Evolutionary conservation across 345 rosid species (phyloP), one percentile per base, ranked within the genome.

Genomic region (Abelmoschus esculentus): DNA sequence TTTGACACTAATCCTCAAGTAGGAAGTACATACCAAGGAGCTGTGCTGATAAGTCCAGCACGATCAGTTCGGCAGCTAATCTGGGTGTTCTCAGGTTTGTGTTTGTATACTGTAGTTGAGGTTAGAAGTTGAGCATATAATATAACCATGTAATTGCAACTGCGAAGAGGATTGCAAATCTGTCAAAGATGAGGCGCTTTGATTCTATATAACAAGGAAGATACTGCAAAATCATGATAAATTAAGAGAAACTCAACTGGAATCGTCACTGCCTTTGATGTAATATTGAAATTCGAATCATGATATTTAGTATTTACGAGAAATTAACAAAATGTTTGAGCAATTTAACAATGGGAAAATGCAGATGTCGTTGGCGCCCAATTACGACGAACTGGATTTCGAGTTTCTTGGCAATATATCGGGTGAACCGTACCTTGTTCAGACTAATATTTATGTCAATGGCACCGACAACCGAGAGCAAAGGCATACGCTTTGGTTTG

Each of bases 21-120:
- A 19, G 2, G 4, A 50, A 50, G n/a, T 50, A 50, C 55, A n/a
- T 50, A 87, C 91, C 91, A 86, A 46, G 95, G 86, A 75, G 95
- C 74, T 31, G 79, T 68, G 28, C 79, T 62, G 11, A 89, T 57
- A 15, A 89, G 84, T 69, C 91, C 95, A 75, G 86, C 72, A 47
- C 85, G 86, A 65, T 89, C 91, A 3, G 93, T 89, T 66, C 93
- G 85, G 63, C 93, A 89, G 72, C 89, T 86, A 13, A 77, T 49
- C 75, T 89, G 95, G 75, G 88, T 86, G 71, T 60, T 71, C 53
- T 59, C 81, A 36, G 83, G 71, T 61, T 73, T 86, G 17, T 82
- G 75, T 73, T 83, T 64, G 61, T 86, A 83, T 17, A 76, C 77
- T n/a, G 78, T 69, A 70, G 83, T 79, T 17, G 95, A 80, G 26